Evolutionary conservation across 768 basidiomycete species (phyloP).

Genomic region (Phallus indusiatus): DNA sequence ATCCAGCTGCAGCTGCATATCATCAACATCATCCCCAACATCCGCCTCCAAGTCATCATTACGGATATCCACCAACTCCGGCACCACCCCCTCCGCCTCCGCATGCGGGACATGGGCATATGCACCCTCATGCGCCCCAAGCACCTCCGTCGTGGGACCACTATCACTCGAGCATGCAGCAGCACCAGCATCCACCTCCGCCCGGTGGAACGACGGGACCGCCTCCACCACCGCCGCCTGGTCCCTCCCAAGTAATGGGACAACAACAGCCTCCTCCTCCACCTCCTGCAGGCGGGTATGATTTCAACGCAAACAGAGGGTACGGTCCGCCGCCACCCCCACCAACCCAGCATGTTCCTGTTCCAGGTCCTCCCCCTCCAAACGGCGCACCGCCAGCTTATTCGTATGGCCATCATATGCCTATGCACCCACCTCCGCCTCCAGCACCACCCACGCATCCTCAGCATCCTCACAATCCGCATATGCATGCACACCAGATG

Average conservation of each 20-base stretch:
- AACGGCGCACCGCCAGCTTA: not conserved
- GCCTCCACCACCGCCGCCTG: not conserved
- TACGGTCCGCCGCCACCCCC: conserved; percentile 10
- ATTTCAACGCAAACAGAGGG: not conserved
- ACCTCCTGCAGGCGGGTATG: not conserved
- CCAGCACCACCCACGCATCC: conserved; percentile 6
- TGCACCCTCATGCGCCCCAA: conserved; percentile 5
- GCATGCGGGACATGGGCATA: not conserved
- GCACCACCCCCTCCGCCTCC: conserved; percentile 2
- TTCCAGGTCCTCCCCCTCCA: no score
- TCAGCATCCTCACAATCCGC: conserved; percentile 1
- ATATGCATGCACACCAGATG: not conserved
- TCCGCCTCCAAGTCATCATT: not conserved
- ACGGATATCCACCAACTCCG: conserved; percentile 3
- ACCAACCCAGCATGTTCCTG: conserved; percentile 1
- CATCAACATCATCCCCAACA: not conserved
- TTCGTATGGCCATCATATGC: not conserved
- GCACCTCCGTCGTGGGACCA: not conserved
- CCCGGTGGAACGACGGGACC: not conserved
- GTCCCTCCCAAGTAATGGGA: not conserved
- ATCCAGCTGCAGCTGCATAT: not conserved
- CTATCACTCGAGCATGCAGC: not conserved
- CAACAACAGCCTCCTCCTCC: not conserved
- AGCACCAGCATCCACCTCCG: not conserved
- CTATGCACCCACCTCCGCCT: conserved; percentile 3